Evolutionary conservation across 192 early-diverging fungal species (phyloP).

Genomic region (Entomortierella chlamydospora): DNA sequence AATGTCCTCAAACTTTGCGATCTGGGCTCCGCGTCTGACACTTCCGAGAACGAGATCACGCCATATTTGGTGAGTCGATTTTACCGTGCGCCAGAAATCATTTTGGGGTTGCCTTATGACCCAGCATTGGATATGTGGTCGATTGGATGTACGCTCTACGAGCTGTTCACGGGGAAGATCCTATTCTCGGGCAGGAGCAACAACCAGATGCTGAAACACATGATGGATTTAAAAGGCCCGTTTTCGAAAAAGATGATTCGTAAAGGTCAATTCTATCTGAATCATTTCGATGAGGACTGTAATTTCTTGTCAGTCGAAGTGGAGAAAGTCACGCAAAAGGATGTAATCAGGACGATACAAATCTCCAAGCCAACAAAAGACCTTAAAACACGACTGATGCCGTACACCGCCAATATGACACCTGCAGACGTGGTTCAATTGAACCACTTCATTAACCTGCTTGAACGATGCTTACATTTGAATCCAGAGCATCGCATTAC

Average conservation of each 20-base stretch:
- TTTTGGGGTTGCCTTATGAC: slow-evolving; percentile 91
- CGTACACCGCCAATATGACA: slow-evolving; percentile 62
- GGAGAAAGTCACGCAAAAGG: slow-evolving; percentile 73
- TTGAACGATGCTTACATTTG: slow-evolving; percentile 86
- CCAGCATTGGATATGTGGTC: slow-evolving; percentile 96
- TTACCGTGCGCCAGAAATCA: slow-evolving; percentile 97
- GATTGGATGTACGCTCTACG: slow-evolving; percentile 92
- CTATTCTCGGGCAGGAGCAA: slow-evolving; percentile 94
- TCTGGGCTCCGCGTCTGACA: slow-evolving; percentile 92
- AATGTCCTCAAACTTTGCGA: slow-evolving; percentile 92
- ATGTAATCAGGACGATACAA: slow-evolving; percentile 74
- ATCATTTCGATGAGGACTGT: slow-evolving; percentile 90
- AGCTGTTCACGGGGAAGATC: slow-evolving; percentile 95
- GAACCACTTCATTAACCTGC: slow-evolving; percentile 80
- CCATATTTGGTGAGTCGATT: slow-evolving; percentile 96
- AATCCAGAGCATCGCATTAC: slow-evolving; percentile 92
- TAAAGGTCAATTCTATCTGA: slow-evolving; percentile 80
- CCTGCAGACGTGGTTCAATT: slow-evolving; percentile 73
- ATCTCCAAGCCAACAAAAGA: slow-evolving; percentile 78
- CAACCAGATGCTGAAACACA: slow-evolving; percentile 94
- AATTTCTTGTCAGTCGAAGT: slow-evolving; percentile 74
- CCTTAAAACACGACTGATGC: slow-evolving; percentile 74
- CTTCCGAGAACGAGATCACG: slow-evolving; percentile 91
- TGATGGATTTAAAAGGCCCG: slow-evolving; percentile 94
- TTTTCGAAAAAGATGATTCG: slow-evolving; percentile 87